Conservation (phyloP, 2,329 filamentous ascomycete species). For the Colletotrichum acutatum region DNA sequence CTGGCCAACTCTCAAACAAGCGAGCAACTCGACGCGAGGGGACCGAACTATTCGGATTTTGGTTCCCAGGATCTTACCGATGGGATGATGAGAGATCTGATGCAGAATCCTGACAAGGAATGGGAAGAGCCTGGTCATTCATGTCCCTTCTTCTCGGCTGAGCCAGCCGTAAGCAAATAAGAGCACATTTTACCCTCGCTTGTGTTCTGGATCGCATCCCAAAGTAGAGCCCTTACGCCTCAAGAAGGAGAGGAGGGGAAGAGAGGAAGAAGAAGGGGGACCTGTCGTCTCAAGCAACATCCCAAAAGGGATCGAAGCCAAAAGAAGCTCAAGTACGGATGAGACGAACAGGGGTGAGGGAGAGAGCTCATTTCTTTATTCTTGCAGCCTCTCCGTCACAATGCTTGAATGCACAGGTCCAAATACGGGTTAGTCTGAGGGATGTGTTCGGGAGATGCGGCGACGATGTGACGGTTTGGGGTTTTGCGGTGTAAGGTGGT, state of each 20-base stretch:
- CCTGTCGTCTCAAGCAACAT: neutral
- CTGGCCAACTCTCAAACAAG: neutral
- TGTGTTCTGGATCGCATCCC: neutral
- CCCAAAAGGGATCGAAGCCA: neutral
- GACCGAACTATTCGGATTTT: conserved; percentile 6
- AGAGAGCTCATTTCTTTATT: neutral
- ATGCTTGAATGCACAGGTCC: neutral
- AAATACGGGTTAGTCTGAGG: neutral
- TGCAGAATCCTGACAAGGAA: neutral
- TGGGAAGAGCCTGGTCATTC: no score
- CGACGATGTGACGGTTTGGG: conserved; percentile 10
- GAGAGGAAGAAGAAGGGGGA: neutral
- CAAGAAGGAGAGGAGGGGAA: neutral
- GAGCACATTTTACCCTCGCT: neutral
- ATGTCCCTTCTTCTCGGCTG: neutral
- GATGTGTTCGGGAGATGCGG: neutral
- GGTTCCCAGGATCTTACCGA: conserved; percentile 9
- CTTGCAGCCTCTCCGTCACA: neutral
- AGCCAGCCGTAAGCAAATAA: neutral
- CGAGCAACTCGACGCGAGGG: conserved; percentile 6
- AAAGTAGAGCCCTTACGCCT: neutral
- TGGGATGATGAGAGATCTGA: neutral
- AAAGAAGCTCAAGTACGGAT: conserved; percentile 4
- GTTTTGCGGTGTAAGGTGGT: neutral
- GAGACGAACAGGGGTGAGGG: conserved; percentile 32